Evolutionary conservation across 805 yeast genomes (phyloP).

Genomic region (Yarrowia hollandica): DNA sequence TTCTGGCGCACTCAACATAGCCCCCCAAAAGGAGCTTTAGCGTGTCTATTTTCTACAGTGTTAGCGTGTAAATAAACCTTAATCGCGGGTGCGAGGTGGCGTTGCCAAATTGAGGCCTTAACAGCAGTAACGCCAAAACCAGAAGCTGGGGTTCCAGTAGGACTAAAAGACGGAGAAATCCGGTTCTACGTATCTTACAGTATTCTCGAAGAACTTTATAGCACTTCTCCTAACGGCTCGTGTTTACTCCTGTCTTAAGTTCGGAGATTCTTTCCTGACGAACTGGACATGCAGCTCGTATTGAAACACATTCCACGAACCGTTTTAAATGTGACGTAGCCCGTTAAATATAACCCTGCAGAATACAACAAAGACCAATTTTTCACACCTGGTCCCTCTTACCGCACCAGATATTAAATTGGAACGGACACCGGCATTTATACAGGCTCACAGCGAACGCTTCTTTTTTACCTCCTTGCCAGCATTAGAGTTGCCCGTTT

Average conservation of each 20-base stretch:
- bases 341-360: too few species aligned
- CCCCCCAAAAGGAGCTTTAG: constrained; percentile 4
- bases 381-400: too few species aligned
- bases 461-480: neutral
- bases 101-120: neutral
- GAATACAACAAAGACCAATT: too few species aligned
- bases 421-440: too few species aligned
- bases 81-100: neutral
- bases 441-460: neutral
- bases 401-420: too few species aligned
- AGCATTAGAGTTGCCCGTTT: constrained; percentile 13
- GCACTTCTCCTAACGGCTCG: neutral
- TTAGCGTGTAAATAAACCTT: neutral
- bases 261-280: constrained; percentile 9
- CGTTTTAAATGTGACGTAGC: neutral
- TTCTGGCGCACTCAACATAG: neutral
- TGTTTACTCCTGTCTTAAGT: neutral
- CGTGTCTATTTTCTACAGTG: constrained; percentile 14
- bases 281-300: constrained; percentile 10
- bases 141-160: too few species aligned
- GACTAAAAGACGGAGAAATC: too few species aligned
- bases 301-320: constrained; percentile 5
- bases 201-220: neutral
- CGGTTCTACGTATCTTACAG: too few species aligned
- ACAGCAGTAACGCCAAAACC: too few species aligned